phyloP scores from a whole-genome alignment of 2,329 filamentous ascomycete genomes.

The Clonostachys sp. region DNA sequence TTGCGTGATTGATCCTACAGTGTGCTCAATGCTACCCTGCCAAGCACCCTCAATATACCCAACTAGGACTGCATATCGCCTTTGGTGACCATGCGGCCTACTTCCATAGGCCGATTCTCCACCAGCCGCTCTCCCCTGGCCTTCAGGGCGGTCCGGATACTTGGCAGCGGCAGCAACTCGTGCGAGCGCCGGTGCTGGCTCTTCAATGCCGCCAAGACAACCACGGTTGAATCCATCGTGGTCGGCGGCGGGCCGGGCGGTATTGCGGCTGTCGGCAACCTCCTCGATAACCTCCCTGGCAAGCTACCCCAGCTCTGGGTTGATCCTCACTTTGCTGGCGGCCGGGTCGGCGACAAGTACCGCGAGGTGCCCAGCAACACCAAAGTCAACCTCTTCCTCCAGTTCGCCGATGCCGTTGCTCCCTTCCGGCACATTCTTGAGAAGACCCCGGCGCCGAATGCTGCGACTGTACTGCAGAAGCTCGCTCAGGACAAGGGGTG shows the following conservation, averaged over 20 bases:
- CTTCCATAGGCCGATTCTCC: too few relatives aligned
- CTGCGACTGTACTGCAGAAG: slow-evolving; percentile 44
- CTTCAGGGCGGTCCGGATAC: too few relatives aligned
- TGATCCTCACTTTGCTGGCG: slow-evolving; percentile 49
- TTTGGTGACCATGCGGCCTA: too few relatives aligned
- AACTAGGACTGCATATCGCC: too few relatives aligned
- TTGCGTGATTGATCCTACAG: too few relatives aligned
- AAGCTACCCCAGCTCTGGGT: slow-evolving; percentile 49
- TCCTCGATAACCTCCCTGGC: slow-evolving; percentile 43
- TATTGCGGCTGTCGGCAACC: slow-evolving; percentile 55
- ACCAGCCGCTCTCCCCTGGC: too few relatives aligned
- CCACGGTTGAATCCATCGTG: slow-evolving; percentile 5
- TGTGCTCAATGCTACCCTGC: too few relatives aligned
- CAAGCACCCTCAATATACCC: too few relatives aligned
- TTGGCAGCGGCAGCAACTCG: too few relatives aligned
- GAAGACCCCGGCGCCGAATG: slow-evolving; percentile 42
- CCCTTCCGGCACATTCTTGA: slow-evolving; percentile 48
- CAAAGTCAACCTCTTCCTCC: slow-evolving; percentile 53
- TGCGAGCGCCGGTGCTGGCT: too few relatives aligned
- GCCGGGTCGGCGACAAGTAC: slow-evolving; percentile 47
- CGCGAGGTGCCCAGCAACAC: slow-evolving; percentile 60
- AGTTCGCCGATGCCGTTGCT: slow-evolving; percentile 47
- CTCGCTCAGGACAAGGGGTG: slow-evolving; percentile 54
- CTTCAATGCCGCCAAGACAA: too few relatives aligned
- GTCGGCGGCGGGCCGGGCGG: slow-evolving; percentile 24